Evolutionary conservation across 164 flowering plant genomes (phyloP).

Genomic region (Liriodendron chinense): DNA sequence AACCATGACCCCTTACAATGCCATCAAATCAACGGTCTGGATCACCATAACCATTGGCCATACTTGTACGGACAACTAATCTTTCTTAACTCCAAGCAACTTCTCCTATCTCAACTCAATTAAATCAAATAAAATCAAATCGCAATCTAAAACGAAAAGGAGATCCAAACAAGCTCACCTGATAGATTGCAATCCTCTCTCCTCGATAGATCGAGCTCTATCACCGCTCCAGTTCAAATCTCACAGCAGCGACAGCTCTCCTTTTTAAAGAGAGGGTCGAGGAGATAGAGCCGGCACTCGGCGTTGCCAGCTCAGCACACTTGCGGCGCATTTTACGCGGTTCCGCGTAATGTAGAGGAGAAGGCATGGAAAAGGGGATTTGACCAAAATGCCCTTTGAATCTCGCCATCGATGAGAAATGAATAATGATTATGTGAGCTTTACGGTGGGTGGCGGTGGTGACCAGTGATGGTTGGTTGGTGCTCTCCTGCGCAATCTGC

Average conservation of each 20-base stretch:
- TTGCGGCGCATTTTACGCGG: conserved; percentile 2
- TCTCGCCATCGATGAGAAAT: too few relatives aligned
- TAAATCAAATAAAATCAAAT: neutral
- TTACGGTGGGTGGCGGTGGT: too few relatives aligned
- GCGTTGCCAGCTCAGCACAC: neutral
- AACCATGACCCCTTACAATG: neutral
- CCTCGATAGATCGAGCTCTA: neutral
- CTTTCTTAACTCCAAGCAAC: too few relatives aligned
- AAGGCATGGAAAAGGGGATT: too few relatives aligned
- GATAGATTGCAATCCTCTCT: neutral
- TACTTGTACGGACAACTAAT: too few relatives aligned
- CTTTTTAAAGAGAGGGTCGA: neutral
- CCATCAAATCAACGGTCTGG: neutral
- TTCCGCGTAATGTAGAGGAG: neutral
- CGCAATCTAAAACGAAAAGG: neutral
- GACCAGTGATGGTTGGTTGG: too few relatives aligned
- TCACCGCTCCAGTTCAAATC: neutral
- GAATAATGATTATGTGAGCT: too few relatives aligned
- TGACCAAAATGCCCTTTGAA: too few relatives aligned
- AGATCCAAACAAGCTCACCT: neutral
- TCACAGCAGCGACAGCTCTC: neutral
- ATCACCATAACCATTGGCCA: neutral
- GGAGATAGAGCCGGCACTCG: neutral
- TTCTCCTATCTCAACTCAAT: too few relatives aligned
- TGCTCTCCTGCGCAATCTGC: too few relatives aligned